Evolutionary conservation across 805 yeast genomes (phyloP).

Genomic region (Teunomyces tritomae): DNA sequence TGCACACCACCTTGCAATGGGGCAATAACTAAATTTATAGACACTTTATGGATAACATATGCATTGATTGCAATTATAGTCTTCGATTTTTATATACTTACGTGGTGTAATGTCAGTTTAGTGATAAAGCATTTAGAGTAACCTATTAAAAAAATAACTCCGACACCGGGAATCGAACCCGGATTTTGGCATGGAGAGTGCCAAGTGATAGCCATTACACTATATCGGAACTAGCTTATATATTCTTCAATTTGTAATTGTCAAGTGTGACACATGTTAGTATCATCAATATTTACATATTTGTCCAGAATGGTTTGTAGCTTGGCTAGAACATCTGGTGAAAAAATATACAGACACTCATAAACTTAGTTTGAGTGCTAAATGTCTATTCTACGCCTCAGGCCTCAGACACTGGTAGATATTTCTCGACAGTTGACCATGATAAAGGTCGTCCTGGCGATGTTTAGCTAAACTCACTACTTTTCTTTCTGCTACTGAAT

Average conservation of each 20-base stretch:
- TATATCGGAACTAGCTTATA: slow-evolving; percentile 18
- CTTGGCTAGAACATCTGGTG: neutral
- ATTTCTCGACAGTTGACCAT: neutral
- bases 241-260: neutral
- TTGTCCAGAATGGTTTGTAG: neutral
- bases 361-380: neutral
- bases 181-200: slow-evolving; percentile 26
- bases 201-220: slow-evolving; percentile 28
- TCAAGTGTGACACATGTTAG: neutral
- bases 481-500: neutral
- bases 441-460: neutral
- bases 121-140: too few relatives aligned
- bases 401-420: neutral
- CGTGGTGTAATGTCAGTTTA: too few relatives aligned
- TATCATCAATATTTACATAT: neutral
- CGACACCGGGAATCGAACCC: slow-evolving; percentile 20
- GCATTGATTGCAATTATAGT: neutral
- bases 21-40: neutral
- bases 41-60: neutral
- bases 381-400: neutral
- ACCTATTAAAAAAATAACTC: slow-evolving; percentile 14
- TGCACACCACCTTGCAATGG: neutral
- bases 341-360: neutral
- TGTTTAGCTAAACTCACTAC: neutral
- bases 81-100: too few relatives aligned